These are phyloP conservation scores for Cytospora schulzeri DNA, from an alignment of 2,329 filamentous ascomycete genomes.

Conservation along the genomic window DNA sequence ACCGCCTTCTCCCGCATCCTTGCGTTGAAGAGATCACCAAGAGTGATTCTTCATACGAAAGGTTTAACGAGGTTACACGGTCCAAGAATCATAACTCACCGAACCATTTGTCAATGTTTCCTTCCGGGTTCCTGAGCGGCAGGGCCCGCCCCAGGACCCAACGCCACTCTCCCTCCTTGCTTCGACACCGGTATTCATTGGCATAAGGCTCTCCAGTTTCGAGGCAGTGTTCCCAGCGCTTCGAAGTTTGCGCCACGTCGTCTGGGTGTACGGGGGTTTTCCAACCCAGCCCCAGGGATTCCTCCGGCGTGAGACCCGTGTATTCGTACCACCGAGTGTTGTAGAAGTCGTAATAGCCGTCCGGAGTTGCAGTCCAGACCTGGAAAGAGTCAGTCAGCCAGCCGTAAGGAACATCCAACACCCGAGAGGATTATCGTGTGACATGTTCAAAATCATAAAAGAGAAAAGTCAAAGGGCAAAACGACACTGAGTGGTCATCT, in stretches of 20 bases:
- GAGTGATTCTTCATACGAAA: neutral
- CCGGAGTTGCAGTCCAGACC: conserved; percentile 70
- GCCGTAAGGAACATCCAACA: too few relatives aligned
- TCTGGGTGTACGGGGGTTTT: conserved; percentile 68
- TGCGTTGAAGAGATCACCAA: neutral
- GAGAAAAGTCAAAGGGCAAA: neutral
- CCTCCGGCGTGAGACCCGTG: conserved; percentile 65
- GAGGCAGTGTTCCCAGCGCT: conserved; percentile 64
- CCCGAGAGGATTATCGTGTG: neutral
- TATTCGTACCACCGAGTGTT: conserved; percentile 80
- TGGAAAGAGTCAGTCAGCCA: neutral
- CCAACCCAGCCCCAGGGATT: conserved; percentile 67
- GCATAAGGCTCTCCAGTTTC: conserved; percentile 68
- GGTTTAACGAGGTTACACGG: too few relatives aligned
- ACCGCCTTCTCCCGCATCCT: neutral
- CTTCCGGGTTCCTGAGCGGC: conserved; percentile 66
- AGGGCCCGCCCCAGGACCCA: conserved; percentile 78
- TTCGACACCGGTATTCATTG: conserved; percentile 71
- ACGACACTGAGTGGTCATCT: neutral
- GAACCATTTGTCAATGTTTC: conserved; percentile 76
- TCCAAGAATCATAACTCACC: conserved; percentile 44
- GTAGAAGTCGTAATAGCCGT: conserved; percentile 72
- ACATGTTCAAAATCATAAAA: too few relatives aligned
- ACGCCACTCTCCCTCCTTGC: conserved; percentile 69
- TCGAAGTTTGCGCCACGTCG: conserved; percentile 59